Evolutionary conservation across 139 green algal genomes (phyloP), one percentile per base, ranked within the genome.

Genomic region (Auxenochlorella protothecoides): DNA sequence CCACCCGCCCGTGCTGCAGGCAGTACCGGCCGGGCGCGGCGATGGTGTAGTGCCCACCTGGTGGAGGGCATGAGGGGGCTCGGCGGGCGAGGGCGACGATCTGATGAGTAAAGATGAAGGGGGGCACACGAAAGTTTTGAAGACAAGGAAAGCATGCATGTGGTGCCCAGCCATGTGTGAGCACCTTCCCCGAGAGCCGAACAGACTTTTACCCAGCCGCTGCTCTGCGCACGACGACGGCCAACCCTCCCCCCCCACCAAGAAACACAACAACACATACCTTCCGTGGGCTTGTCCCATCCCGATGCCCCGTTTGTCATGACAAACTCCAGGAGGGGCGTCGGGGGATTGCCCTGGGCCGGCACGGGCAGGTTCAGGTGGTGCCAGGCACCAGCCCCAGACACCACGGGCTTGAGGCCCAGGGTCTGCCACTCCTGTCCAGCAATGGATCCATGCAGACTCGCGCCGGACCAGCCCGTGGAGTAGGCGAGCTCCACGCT

Each of bases 311-410:
- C 73, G 55, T 87, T 72, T 44, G 77, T 81, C 8, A 91, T 63
- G 4, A 91, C 86, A 81, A 91, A 91, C 74, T 91, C 86, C 44
- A 91, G 72, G 52, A 83, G 68, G 6, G 79, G 73, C 0, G 65
- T 5, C 3, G n/a, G 53, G 9, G 55, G 51, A 53, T 70, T 68
- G 65, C 66, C 5, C 9, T 15, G 11, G 11, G 9, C 11, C 57
- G 57, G 9, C 0, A 9, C 57, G 9, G 57, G 9, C 57, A 62
- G 57, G 9, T 62, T 62, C 11, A 11, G 9, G 57, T 11, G 11
- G 9, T 11, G 11, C 57, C 57, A 62, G 57, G 9, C 57, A 2
- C 9, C 9, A 11, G 9, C 57, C 11, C 57, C 57, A 62, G 57
- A 62, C 57, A 11, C 11, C 57, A 62, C 57, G 11, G 9, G 57